phyloP scores from a whole-genome alignment of 371 early-diverging fungal species.

The Mortierella sp. region DNA sequence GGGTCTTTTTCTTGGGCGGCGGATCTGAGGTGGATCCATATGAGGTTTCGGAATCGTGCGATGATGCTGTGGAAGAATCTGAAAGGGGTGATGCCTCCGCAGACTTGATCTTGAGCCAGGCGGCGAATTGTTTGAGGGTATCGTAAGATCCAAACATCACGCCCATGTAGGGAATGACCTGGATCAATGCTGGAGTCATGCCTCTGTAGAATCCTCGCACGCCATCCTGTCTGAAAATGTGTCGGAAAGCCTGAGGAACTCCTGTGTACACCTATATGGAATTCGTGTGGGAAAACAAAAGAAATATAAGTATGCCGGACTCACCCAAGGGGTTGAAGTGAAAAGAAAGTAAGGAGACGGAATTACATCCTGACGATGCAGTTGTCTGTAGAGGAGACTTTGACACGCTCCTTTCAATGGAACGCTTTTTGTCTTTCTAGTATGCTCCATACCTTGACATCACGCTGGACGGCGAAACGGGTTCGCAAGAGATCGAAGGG shows the following conservation, averaged over 20 bases:
- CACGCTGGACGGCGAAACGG: conserved; percentile 88
- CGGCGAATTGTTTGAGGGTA: conserved; percentile 62
- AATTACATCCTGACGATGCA: background rate
- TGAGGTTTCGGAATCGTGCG: conserved; percentile 6
- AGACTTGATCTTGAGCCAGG: conserved; percentile 41
- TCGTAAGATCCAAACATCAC: conserved; percentile 85
- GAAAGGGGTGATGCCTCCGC: conserved; percentile 9
- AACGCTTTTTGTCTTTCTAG: too few species aligned
- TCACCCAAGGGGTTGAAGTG: background rate
- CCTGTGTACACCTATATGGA: conserved; percentile 70
- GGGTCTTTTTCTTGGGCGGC: conserved; percentile 5
- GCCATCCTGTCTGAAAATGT: conserved; percentile 82
- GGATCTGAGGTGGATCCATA: conserved; percentile 12
- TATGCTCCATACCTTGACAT: conserved; percentile 59
- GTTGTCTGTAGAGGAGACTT: too few species aligned
- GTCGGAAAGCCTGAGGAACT: conserved; percentile 69
- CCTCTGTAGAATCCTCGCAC: conserved; percentile 90
- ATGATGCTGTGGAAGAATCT: background rate
- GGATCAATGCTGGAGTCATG: conserved; percentile 82
- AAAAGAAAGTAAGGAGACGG: background rate
- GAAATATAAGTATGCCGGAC: background rate
- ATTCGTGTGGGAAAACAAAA: background rate
- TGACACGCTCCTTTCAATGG: too few species aligned
- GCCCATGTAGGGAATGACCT: conserved; percentile 97
- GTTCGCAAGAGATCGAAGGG: conserved; percentile 96